These are phyloP conservation scores for Torrubiellomyces zombiae DNA, from an alignment of 2,329 filamentous ascomycete genomes.

Conservation along the genomic window DNA sequence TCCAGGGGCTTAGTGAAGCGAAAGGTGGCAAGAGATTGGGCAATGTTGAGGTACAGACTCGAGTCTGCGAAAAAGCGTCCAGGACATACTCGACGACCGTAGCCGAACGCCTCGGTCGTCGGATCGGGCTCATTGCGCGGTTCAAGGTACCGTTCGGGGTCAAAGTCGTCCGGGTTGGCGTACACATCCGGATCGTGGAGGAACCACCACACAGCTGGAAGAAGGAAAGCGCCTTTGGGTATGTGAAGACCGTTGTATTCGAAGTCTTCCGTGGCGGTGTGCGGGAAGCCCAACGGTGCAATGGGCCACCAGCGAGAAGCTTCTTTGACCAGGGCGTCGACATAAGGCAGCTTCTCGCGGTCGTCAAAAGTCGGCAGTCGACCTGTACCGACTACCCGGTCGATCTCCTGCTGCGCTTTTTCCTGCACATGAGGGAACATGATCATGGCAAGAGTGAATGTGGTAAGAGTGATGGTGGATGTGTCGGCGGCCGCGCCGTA, in stretches of 20 bases:
- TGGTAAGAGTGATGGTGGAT: not conserved
- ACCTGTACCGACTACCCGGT: constrained; percentile 22
- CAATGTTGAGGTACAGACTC: constrained; percentile 16
- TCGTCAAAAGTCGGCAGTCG: constrained; percentile 27
- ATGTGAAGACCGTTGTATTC: constrained; percentile 10
- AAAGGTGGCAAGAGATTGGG: constrained; percentile 28
- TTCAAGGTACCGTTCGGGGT: constrained; percentile 16
- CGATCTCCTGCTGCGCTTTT: constrained; percentile 23
- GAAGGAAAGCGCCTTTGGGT: constrained; percentile 11
- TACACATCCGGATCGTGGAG: constrained; percentile 55
- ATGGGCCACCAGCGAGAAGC: constrained; percentile 14
- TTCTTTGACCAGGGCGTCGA: constrained; percentile 15
- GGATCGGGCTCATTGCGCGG: constrained; percentile 14
- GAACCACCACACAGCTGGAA: constrained; percentile 13
- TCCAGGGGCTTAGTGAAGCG: constrained; percentile 12
- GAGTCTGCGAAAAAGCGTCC: constrained; percentile 15
- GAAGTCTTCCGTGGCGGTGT: constrained; percentile 16
- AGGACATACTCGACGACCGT: constrained; percentile 18
- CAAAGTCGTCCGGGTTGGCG: constrained; percentile 19
- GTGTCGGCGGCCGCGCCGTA: constrained; percentile 7
- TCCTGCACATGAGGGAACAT: constrained; percentile 23
- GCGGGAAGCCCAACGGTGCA: constrained; percentile 19
- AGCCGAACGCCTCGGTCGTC: constrained; percentile 13
- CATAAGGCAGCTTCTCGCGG: constrained; percentile 25
- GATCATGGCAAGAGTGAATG: constrained; percentile 29